phyloP scores from a whole-genome alignment of 495 filamentous ascomycete species.

The Bathelium albidoporum region DNA sequence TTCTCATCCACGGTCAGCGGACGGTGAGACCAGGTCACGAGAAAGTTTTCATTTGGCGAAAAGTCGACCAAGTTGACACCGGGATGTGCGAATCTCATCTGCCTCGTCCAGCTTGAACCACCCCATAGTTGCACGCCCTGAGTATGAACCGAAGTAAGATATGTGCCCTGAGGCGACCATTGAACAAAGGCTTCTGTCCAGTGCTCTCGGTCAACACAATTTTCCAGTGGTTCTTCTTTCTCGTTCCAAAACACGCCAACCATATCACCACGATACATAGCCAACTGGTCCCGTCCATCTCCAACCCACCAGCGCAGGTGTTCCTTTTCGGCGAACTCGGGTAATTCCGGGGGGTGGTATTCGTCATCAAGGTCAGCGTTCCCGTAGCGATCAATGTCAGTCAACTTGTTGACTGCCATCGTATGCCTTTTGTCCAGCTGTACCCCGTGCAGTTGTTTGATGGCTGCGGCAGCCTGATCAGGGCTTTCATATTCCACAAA shows the following conservation, averaged over 20 bases:
- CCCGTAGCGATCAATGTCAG: slow-evolving; percentile 93
- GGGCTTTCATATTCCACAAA: slow-evolving; percentile 95
- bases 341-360: slow-evolving; percentile 66
- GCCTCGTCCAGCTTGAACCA: slow-evolving; percentile 74
- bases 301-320: slow-evolving; percentile 89
- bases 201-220: slow-evolving; percentile 76
- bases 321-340: slow-evolving; percentile 79
- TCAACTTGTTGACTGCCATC: slow-evolving; percentile 91
- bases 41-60: slow-evolving; percentile 83
- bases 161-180: slow-evolving; percentile 94
- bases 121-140: slow-evolving; percentile 97
- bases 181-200: slow-evolving; percentile 97
- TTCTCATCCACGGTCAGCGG: slow-evolving; percentile 87
- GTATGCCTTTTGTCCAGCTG: slow-evolving; percentile 93
- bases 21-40: slow-evolving; percentile 91
- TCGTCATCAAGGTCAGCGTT: slow-evolving; percentile 88
- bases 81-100: slow-evolving; percentile 87
- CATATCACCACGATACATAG: slow-evolving; percentile 77
- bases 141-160: slow-evolving; percentile 82
- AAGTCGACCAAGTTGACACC: slow-evolving; percentile 93
- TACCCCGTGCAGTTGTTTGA: slow-evolving; percentile 70
- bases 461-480: slow-evolving; percentile 78
- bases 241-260: slow-evolving; percentile 98
- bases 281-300: slow-evolving; percentile 89
- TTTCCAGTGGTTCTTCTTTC: slow-evolving; percentile 81